Evolutionary conservation across 805 yeast species (phyloP).

Genomic region (Myxozyma nipponensis): DNA sequence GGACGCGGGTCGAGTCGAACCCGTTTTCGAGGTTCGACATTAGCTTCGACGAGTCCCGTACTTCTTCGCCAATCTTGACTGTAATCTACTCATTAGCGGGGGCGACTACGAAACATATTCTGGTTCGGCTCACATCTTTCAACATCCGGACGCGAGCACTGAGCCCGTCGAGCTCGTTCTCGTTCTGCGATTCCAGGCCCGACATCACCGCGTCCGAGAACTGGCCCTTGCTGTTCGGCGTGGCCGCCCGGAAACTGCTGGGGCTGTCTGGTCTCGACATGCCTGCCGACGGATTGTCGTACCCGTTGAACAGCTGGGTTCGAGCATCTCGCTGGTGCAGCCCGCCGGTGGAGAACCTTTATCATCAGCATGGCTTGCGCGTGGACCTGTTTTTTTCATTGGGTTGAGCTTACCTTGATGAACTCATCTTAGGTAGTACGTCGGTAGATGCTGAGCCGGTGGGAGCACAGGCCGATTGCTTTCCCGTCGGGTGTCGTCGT

Average conservation of each 20-base stretch:
- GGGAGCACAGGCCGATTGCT: too few species aligned
- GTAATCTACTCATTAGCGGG: constrained; percentile 38
- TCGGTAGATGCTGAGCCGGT: too few species aligned
- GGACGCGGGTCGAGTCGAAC: constrained; percentile 46
- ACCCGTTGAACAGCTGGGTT: constrained; percentile 39
- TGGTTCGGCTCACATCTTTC: constrained; percentile 42
- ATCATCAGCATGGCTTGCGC: too few species aligned
- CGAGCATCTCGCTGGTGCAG: constrained; percentile 38
- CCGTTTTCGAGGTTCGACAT: constrained; percentile 44
- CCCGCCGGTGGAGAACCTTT: constrained; percentile 10
- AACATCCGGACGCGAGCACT: constrained; percentile 51
- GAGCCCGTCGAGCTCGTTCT: constrained; percentile 54
- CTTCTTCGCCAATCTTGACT: constrained; percentile 61
- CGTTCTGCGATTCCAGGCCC: constrained; percentile 63
- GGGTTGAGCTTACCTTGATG: neutral
- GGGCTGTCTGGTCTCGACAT: constrained; percentile 23
- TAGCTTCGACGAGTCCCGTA: constrained; percentile 50
- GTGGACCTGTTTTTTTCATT: too few species aligned
- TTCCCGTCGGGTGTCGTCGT: too few species aligned
- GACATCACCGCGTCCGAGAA: constrained; percentile 53
- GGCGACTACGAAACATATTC: neutral
- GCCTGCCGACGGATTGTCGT: constrained; percentile 18
- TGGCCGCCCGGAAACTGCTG: constrained; percentile 27
- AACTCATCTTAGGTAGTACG: neutral
- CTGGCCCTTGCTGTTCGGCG: constrained; percentile 33